Evolutionary conservation across 768 basidiomycete genomes (phyloP).

Genomic region (Dictyophora rubrovolvata): DNA sequence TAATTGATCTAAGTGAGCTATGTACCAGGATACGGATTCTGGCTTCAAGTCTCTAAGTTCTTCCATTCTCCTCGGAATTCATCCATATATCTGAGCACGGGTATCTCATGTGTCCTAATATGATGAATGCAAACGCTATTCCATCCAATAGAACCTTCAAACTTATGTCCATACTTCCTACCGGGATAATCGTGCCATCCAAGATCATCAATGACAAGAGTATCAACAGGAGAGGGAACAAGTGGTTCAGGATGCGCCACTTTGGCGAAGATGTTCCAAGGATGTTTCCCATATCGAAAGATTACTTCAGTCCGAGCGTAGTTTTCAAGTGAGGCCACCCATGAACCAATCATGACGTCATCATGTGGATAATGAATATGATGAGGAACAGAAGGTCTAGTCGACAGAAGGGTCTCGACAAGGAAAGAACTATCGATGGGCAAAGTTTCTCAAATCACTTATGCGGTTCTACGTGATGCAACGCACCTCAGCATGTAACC

Average conservation of each 20-base stretch:
- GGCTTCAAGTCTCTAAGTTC: not conserved
- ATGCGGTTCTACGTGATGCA: not conserved
- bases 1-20: no score
- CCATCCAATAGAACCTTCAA: not conserved
- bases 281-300: not conserved
- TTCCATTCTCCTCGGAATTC: not conserved
- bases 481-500: not conserved
- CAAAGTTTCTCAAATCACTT: not conserved
- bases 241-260: not conserved
- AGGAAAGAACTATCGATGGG: not conserved
- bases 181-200: constrained; percentile 1
- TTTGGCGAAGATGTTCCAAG: not conserved
- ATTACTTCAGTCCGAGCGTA: not conserved
- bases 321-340: not conserved
- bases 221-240: not conserved
- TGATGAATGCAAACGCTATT: constrained; percentile 2
- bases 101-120: not conserved
- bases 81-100: not conserved
- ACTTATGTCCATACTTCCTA: not conserved
- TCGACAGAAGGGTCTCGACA: not conserved
- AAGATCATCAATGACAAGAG: not conserved
- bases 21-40: no score
- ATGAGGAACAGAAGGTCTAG: not conserved
- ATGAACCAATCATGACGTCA: constrained; percentile 2
- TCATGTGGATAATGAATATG: constrained; percentile 1